Percentiles rank a stretch among this genome's conserved stretches.
These are phyloP conservation scores for Didymella pinodella DNA, from an alignment of 2,329 filamentous ascomycete species.

Conservation along the genomic window DNA sequence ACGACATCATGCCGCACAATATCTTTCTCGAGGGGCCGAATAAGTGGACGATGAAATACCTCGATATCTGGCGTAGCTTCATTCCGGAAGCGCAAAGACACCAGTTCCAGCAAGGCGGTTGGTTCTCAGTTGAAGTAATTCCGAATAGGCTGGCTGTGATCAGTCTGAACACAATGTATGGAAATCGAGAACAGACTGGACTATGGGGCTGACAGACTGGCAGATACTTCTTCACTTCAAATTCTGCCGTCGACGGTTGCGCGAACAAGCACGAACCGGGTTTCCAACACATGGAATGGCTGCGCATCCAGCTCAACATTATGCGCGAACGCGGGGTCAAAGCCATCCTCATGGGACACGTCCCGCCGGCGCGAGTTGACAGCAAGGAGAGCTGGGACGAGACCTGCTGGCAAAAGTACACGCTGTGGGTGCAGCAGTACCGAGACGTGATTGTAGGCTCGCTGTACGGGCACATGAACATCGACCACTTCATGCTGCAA, in stretches of 20 bases:
- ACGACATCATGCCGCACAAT: conserved; percentile 97
- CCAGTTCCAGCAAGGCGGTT: conserved; percentile 89
- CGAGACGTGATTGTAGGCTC: conserved; percentile 84
- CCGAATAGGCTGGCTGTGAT: conserved; percentile 85
- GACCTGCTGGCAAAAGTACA: conserved; percentile 98
- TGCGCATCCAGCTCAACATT: conserved; percentile 85
- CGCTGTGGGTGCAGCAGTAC: conserved; percentile 87
- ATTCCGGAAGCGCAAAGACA: conserved; percentile 93
- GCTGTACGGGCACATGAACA: conserved; percentile 96
- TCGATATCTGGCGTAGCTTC: conserved; percentile 81
- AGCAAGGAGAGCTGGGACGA: conserved; percentile 94
- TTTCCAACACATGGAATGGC: conserved; percentile 95
- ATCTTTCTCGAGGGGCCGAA: conserved; percentile 88
- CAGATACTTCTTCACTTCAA: conserved; percentile 88
- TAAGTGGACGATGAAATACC: conserved; percentile 79
- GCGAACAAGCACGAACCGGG: conserved; percentile 80
- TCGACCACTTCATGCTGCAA: conserved; percentile 94
- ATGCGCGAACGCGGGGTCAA: conserved; percentile 88
- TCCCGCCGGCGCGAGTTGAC: conserved; percentile 85
- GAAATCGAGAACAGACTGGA: not conserved
- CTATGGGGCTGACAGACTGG: not conserved
- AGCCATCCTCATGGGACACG: conserved; percentile 91
- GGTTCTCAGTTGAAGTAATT: conserved; percentile 93
- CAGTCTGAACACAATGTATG: conserved; percentile 85
- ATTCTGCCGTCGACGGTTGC: conserved; percentile 93